Evolutionary conservation across 306 rosid species (phyloP), one percentile per base, ranked within the genome.

Genomic region (Fragaria iinumae): DNA sequence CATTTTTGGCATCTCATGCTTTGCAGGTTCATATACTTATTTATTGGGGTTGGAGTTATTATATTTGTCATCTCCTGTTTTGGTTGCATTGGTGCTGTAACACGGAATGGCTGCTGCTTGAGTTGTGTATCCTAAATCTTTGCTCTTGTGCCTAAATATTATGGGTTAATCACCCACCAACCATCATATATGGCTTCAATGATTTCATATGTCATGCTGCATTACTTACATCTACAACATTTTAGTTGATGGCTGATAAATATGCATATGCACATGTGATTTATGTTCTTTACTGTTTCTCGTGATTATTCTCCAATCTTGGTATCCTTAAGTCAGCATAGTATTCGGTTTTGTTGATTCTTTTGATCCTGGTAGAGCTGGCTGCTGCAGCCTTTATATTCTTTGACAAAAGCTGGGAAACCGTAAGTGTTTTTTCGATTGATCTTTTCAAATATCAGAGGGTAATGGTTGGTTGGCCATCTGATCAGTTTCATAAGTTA

Each of bases 381-480:
- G 98, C 88, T 77, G 89, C 88, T 81, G 98, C 91, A 18, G 97
- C 92, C 72, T 93, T 91, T 81, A 83, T 93, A 67, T 91, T 84
- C 85, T 93, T 93, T 80, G 97, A 93, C 83, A 93, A 90, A 87
- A 83, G 86, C 84, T 91, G 98, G 97, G 80, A 90, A 84, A 80
- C 80, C 34, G 98, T 91, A 83, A 86, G 97, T 84, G 70, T 13
- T 79, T 8, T 67, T 47, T 67, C 39, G 11, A 21, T n/a, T 64
- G 4, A 57, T 69, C 20, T 65, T 55, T 52, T 59, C n/a, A 53
- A 47, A 59, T 66, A n/a, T 12, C 14, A 25, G 17, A 25, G 63
- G 14, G 44, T 48, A 66, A 21, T 74, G 68, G 57, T 75, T 73
- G 23, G 52, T 77, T 76, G 70, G 71, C 50, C 56, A 64, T 83